Evolutionary conservation across 2,329 filamentous ascomycete species (phyloP), one percentile per base, ranked within the genome.

Genomic region (Paramyrothecium sp.): DNA sequence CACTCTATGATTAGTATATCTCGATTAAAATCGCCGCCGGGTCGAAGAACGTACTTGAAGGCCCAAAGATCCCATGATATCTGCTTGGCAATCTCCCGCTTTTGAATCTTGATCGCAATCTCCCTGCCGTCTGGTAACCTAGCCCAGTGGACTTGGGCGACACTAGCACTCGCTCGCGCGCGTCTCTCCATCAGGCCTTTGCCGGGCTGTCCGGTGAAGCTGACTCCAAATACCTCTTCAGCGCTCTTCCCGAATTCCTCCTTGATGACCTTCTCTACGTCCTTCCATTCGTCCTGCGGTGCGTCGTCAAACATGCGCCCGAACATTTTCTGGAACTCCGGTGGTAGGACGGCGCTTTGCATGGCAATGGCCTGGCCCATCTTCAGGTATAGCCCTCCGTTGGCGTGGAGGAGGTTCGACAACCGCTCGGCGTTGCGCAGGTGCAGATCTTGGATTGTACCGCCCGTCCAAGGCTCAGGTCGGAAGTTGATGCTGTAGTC

Each of bases 401-500:
- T 99, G 56, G 85, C 79, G 23, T 91, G 84, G 63, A 98, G 81
- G 60, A 99, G 77, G 30, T 94, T 82, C 59, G 91, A 96, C 41
- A 98, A 78, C 23, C 91, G 83, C 75, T 92, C 86, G 0, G 95
- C 95, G 69, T 90, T 96, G 60, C 95, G 88, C 41, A 83, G 78
- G 74, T 99, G 95, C 53, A 98, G 77, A 58, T 92, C 90, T 47
- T 85, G 81, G 46, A 96, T 86, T 20, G 86, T 88, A 53, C 88
- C 85, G 22, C 89, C 91, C 53, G 88, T 83, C 56, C 88, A 83
- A 7, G 94, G 93, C 62, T 92, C 78, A 7, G 90, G 83, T 7
- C 91, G 86, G 74, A 99, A 99, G 75, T 99, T 98, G 73, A 98
- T 80, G 77, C 97, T 98, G 80, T 99, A 98, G 77, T 99, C 95